Percentiles rank a stretch among this genome's conserved stretches.
These are phyloP conservation scores for Boletellus ananas DNA, from an alignment of 768 basidiomycete species.

Conservation along the genomic window DNA sequence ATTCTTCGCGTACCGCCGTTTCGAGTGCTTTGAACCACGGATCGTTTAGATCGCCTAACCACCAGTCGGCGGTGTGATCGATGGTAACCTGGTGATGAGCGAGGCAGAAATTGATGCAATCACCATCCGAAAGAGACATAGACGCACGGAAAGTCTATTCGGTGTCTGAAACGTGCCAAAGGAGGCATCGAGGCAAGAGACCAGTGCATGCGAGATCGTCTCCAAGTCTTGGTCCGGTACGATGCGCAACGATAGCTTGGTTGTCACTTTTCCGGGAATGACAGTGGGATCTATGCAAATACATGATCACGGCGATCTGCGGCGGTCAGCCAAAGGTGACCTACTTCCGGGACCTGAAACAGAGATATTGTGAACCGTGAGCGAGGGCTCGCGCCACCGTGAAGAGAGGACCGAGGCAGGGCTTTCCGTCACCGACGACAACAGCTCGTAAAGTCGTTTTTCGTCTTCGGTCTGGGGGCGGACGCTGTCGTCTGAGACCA, in stretches of 20 bases:
- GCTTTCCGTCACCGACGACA: constrained; percentile 65
- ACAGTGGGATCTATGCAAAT: constrained; percentile 67
- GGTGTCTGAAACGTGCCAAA: constrained; percentile 63
- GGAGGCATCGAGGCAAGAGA: constrained; percentile 50
- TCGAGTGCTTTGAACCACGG: constrained; percentile 87
- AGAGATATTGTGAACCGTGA: constrained; percentile 83
- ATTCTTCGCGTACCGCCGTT: constrained; percentile 77
- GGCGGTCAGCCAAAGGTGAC: constrained; percentile 14
- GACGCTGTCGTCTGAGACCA: constrained; percentile 65
- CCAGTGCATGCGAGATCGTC: constrained; percentile 58
- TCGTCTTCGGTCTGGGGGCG: constrained; percentile 67
- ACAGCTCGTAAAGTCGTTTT: constrained; percentile 57
- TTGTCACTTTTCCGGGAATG: constrained; percentile 80
- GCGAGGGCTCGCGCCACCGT: constrained; percentile 86
- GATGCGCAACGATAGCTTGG: constrained; percentile 85
- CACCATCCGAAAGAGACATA: background rate
- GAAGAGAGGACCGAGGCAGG: constrained; percentile 67
- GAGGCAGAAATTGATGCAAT: background rate
- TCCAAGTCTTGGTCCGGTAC: constrained; percentile 90
- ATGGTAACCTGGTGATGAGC: constrained; percentile 55
- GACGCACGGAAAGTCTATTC: constrained; percentile 64
- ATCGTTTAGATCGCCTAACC: constrained; percentile 85
- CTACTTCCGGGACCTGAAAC: constrained; percentile 79
- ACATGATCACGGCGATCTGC: background rate
- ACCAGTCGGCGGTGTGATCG: constrained; percentile 90